These are phyloP conservation scores for Macadamia integrifolia DNA, from an alignment of 164 flowering plant genomes.

Conservation along the genomic window DNA sequence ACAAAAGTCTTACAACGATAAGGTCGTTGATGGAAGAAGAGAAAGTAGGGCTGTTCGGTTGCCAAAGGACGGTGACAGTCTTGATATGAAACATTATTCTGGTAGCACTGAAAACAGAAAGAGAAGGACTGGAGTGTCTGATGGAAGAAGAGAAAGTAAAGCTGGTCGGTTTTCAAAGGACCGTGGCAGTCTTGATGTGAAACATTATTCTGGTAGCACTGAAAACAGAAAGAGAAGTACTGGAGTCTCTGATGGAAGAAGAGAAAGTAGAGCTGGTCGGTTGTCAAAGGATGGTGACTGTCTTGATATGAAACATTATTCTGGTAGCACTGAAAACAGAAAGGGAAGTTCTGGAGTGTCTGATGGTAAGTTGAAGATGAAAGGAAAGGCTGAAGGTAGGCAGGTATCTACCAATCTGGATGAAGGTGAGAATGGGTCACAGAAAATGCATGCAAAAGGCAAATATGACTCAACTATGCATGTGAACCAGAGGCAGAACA, in stretches of 20 bases:
- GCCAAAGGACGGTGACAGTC: slow-evolving; percentile 9
- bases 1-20: slow-evolving; percentile 6
- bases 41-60: slow-evolving; percentile 13
- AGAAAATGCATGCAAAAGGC: slow-evolving; percentile 17
- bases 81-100: too few species aligned
- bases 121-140: too few species aligned
- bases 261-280: too few species aligned
- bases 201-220: too few species aligned
- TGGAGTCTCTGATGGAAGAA: not conserved
- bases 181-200: too few species aligned
- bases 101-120: too few species aligned
- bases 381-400: slow-evolving; percentile 7
- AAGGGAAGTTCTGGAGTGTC: slow-evolving; percentile 4
- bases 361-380: slow-evolving; percentile 10
- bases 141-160: too few species aligned
- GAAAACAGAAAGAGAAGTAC: too few species aligned
- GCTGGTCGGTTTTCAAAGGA: too few species aligned
- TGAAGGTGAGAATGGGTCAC: slow-evolving; percentile 10
- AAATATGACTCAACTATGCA: slow-evolving; percentile 13
- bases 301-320: slow-evolving; percentile 6
- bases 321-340: slow-evolving; percentile 1
- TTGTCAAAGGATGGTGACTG: too few species aligned
- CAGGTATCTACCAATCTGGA: slow-evolving; percentile 7
- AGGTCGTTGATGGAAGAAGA: slow-evolving; percentile 4
- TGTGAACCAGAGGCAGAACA: slow-evolving; percentile 12